phyloP scores from a whole-genome alignment of 345 rosid genomes.

The Euclidium syriacum region DNA sequence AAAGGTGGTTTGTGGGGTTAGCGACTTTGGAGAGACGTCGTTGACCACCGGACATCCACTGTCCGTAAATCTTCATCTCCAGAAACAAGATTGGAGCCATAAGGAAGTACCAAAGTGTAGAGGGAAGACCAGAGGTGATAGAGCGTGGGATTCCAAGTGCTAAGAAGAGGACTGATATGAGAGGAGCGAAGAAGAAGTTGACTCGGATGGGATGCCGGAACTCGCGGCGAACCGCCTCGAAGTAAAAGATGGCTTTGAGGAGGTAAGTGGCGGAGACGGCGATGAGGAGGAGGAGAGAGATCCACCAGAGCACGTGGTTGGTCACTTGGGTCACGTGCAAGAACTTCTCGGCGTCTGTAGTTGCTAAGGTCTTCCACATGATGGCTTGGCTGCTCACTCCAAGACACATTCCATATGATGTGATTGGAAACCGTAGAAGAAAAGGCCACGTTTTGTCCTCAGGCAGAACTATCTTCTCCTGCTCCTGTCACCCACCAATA shows the following conservation, averaged over 20 bases:
- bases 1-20: constrained; percentile 84
- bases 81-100: constrained; percentile 71
- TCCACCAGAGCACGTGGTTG: constrained; percentile 66
- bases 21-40: constrained; percentile 90
- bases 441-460: constrained; percentile 85
- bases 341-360: constrained; percentile 55
- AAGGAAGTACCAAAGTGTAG: constrained; percentile 68
- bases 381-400: constrained; percentile 92
- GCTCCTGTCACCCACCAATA: constrained; percentile 36
- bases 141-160: constrained; percentile 74
- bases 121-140: constrained; percentile 35
- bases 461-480: constrained; percentile 71
- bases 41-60: constrained; percentile 96
- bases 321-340: constrained; percentile 46
- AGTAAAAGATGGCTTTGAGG: constrained; percentile 54
- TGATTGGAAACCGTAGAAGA: constrained; percentile 67
- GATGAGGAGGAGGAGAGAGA: constrained; percentile 47
- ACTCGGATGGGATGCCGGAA: constrained; percentile 79
- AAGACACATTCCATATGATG: constrained; percentile 87
- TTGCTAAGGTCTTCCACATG: constrained; percentile 78
- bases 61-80: constrained; percentile 87
- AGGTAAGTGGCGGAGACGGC: constrained; percentile 50
- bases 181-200: constrained; percentile 94
- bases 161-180: constrained; percentile 71
- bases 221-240: constrained; percentile 87